A percentile compares a stretch with the other conserved stretches of the same genome.
These are phyloP conservation scores for Pseudohalonectria lignicola DNA, from an alignment of 2,329 filamentous ascomycete species.

Conservation along the genomic window DNA sequence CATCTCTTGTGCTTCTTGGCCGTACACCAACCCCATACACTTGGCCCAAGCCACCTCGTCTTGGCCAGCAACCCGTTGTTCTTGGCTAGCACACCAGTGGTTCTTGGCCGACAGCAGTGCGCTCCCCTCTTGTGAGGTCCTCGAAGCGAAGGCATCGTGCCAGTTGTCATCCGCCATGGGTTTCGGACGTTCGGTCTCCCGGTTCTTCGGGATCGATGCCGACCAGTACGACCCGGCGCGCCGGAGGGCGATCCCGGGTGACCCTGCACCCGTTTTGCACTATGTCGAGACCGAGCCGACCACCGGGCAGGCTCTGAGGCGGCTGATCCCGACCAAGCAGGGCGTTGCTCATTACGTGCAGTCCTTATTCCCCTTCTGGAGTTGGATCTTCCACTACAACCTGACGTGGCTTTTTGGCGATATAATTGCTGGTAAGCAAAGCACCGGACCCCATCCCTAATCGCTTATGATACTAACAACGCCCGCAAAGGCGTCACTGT, in stretches of 20 bases:
- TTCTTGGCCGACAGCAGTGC: no score
- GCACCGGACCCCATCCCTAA: neutral
- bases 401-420: constrained; percentile 81
- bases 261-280: constrained; percentile 14
- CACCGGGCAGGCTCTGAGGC: constrained; percentile 57
- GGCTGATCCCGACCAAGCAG: constrained; percentile 46
- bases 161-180: no score
- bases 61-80: no score
- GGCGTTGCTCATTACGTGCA: constrained; percentile 50
- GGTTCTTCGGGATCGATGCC: constrained; percentile 3
- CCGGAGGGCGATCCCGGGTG: constrained; percentile 12
- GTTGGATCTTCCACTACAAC: constrained; percentile 90
- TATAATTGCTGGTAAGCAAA: constrained; percentile 70
- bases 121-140: no score
- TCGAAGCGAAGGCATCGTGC: no score
- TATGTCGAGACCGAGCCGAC: constrained; percentile 69
- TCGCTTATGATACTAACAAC: neutral
- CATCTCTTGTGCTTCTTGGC: no score
- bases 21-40: no score
- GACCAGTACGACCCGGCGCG: constrained; percentile 2
- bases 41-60: no score
- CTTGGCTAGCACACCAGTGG: no score
- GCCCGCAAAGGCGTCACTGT: constrained; percentile 3
- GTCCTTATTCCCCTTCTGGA: constrained; percentile 74
- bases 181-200: neutral